Conservation (phyloP, 768 basidiomycete genomes). For the Coprinopsis marcescibilis region DNA sequence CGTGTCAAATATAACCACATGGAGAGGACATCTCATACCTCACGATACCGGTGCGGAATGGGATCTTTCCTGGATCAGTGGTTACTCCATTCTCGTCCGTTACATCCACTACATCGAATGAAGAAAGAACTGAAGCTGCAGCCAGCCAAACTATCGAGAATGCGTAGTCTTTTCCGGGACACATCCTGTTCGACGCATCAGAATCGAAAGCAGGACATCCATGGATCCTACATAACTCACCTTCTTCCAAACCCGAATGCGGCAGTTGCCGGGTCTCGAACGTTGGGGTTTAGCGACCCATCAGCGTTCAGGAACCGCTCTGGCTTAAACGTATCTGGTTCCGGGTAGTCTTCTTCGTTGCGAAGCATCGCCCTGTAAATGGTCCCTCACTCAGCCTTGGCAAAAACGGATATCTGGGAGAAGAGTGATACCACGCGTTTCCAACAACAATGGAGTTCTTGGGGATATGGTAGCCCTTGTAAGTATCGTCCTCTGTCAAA, state of each 20-base stretch:
- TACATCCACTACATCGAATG: too few species aligned
- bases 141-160: conserved; percentile 21
- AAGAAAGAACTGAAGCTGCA: conserved; percentile 26
- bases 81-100: too few species aligned
- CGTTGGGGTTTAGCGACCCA: not conserved
- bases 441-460: conserved; percentile 18
- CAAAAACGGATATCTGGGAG: not conserved
- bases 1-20: too few species aligned
- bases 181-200: conserved; percentile 20
- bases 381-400: not conserved
- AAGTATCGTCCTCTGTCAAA: conserved; percentile 32
- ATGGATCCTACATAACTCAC: not conserved
- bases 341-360: conserved; percentile 14
- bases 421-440: conserved; percentile 22
- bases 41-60: too few species aligned
- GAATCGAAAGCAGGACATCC: not conserved
- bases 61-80: too few species aligned
- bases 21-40: too few species aligned
- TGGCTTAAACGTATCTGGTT: conserved; percentile 18
- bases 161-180: conserved; percentile 31
- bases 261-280: conserved; percentile 6
- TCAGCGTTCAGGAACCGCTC: conserved; percentile 12
- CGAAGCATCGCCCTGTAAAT: conserved; percentile 18
- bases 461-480: not conserved
- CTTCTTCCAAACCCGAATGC: conserved; percentile 13